A percentile compares a stretch with the other conserved stretches of the same genome.
Evolutionary conservation across 805 yeast genomes (phyloP).

Genomic region (Teunomyces stri): DNA sequence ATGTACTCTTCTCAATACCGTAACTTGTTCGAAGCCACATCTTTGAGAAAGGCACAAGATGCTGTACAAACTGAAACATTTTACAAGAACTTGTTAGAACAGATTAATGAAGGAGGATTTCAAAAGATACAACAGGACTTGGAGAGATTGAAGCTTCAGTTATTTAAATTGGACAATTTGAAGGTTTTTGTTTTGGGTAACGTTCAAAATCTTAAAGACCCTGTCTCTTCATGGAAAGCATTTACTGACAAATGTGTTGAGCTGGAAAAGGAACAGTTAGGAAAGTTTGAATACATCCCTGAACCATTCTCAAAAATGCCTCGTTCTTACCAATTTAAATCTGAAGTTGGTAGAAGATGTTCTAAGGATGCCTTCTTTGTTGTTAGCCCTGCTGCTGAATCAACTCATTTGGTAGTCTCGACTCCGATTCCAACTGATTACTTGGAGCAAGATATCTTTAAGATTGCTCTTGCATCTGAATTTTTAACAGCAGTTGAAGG

Average conservation of each 20-base stretch:
- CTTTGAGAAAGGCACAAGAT: conserved; percentile 67
- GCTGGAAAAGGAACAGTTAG: conserved; percentile 3
- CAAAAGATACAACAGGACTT: conserved; percentile 46
- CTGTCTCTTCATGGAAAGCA: conserved; percentile 58
- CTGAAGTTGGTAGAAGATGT: conserved; percentile 55
- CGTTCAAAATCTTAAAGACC: conserved; percentile 46
- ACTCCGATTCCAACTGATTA: conserved; percentile 57
- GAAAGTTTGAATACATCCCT: conserved; percentile 4
- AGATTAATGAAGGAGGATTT: conserved; percentile 53
- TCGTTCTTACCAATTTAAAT: conserved; percentile 49
- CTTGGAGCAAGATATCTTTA: conserved; percentile 55
- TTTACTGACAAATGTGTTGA: conserved; percentile 25
- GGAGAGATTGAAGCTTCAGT: conserved; percentile 47
- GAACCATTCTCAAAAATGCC: conserved; percentile 41
- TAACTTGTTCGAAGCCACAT: conserved; percentile 51
- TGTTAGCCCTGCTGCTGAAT: conserved; percentile 80
- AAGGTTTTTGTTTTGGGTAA: conserved; percentile 75
- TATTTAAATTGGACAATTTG: conserved; percentile 58
- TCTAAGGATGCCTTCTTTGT: conserved; percentile 57
- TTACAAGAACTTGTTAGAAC: conserved; percentile 41
- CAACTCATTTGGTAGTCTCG: conserved; percentile 62
- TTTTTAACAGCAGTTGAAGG: conserved; percentile 88
- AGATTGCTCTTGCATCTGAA: conserved; percentile 69
- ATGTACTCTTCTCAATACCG: conserved; percentile 60
- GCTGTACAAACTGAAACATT: conserved; percentile 60